Evolutionary conservation across 805 yeast genomes (phyloP), one percentile per base, ranked within the genome.

Genomic region (Hanseniaspora valbyensis): DNA sequence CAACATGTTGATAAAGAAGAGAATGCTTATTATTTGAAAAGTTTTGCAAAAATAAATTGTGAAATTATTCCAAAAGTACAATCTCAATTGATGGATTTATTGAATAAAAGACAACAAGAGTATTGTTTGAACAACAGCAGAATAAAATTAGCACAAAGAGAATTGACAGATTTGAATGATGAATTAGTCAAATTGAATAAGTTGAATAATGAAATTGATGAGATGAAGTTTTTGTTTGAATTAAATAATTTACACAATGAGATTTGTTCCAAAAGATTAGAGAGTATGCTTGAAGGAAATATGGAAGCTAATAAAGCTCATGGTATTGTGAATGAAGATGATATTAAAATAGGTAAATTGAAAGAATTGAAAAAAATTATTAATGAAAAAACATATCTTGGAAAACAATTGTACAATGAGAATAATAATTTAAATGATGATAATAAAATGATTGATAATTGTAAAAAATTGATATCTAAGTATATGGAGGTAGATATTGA

Each of bases 41-140:
- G 78, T 40, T 70, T 78, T 43, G 75, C 76, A 1, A 75, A 82
- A 49, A 69, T 75, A 38, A 69, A 70, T 52, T 70, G 78, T 42
- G 70, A 75, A 45, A 73, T 73, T 49, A 69, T 73, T 18, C 63
- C 80, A 21, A 54, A 78, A 30, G 67, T 72, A 43, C 68, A 74
- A 56, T 70, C 74, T 25, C 83, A 82, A 2, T 60, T 64, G 36
- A 64, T 72, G 2, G 67, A 66, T 39, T 58, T 74, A 22, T 65
- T 66, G 26, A 76, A 75, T 58, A 56, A 59, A 34, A 52, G 53
- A 16, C 32, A 39, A 14, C 21, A 39, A 6, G 14, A 26, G 10
- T 21, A 14, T 13, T 13, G 22, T 4, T 16, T 24, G 8, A 39
- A 25, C 5, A 24, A 26, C 12, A 16, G 12, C 22, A 26, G 12